Conservation (phyloP, 495 filamentous ascomycete genomes). For the Hyaloscypha bicolor region DNA sequence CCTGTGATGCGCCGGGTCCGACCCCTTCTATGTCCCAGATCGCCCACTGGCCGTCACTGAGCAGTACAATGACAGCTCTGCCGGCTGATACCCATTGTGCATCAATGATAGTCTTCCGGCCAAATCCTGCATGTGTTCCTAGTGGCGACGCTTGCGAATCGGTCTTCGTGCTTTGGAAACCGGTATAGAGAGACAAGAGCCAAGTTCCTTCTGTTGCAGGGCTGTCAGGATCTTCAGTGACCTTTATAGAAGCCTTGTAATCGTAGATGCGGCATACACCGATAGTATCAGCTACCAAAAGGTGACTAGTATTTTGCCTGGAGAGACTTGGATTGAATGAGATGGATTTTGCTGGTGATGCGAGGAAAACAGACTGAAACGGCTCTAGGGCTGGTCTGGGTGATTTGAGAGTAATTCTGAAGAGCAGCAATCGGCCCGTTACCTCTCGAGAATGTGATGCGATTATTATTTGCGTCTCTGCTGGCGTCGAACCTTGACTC, state of each 20-base stretch:
- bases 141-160: slow-evolving; percentile 32
- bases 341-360: slow-evolving; percentile 65
- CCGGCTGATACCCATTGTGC: slow-evolving; percentile 84
- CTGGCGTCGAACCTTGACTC: slow-evolving; percentile 26
- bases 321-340: slow-evolving; percentile 65
- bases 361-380: slow-evolving; percentile 64
- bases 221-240: slow-evolving; percentile 14
- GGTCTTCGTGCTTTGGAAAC: slow-evolving; percentile 50
- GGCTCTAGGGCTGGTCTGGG: slow-evolving; percentile 49
- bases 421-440: slow-evolving; percentile 48
- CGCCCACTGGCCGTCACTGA: slow-evolving; percentile 89
- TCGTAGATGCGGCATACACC: slow-evolving; percentile 72
- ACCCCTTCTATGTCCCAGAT: slow-evolving; percentile 85
- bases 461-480: slow-evolving; percentile 37
- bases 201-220: slow-evolving; percentile 48
- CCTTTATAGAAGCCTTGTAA: slow-evolving; percentile 30
- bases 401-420: slow-evolving; percentile 22
- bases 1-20: slow-evolving; percentile 53
- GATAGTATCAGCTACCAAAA: slow-evolving; percentile 67
- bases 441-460: slow-evolving; percentile 63
- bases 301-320: slow-evolving; percentile 51
- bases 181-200: slow-evolving; percentile 70
- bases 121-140: slow-evolving; percentile 38
- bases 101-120: slow-evolving; percentile 76
- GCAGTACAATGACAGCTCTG: slow-evolving; percentile 71